A percentile compares a stretch with the other conserved stretches of the same genome.
Conservation (phyloP, 2,329 filamentous ascomycete species). For the Aspergillus transmontanensis region DNA sequence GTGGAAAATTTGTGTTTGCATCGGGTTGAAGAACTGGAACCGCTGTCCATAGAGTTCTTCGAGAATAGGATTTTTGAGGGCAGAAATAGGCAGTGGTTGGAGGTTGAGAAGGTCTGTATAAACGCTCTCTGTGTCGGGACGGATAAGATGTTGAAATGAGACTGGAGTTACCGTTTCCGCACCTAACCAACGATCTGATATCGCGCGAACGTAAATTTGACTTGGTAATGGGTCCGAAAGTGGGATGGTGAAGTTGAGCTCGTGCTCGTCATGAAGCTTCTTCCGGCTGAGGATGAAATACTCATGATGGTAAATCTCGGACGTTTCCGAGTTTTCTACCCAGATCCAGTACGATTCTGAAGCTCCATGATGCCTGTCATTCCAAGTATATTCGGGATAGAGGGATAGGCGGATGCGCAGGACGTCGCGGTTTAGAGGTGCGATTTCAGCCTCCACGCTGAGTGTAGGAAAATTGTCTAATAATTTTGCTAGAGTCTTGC, state of each 20-base stretch:
- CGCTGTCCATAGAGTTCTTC: constrained; percentile 87
- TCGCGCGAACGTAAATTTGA: constrained; percentile 92
- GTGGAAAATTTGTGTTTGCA: constrained; percentile 99
- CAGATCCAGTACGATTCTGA: constrained; percentile 98
- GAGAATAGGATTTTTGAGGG: constrained; percentile 80
- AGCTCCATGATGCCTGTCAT: constrained; percentile 87
- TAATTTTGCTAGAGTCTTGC: constrained; percentile 76
- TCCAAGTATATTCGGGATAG: constrained; percentile 90
- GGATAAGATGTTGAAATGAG: constrained; percentile 96
- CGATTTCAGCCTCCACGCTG: constrained; percentile 89
- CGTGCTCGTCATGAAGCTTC: constrained; percentile 94
- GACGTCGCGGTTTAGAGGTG: constrained; percentile 91
- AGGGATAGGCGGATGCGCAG: constrained; percentile 85
- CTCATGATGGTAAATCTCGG: constrained; percentile 96
- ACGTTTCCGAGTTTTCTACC: constrained; percentile 98
- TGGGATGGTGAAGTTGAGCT: constrained; percentile 96
- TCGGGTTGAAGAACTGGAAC: constrained; percentile 97
- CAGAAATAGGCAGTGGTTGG: constrained; percentile 83
- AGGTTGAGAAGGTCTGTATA: constrained; percentile 93
- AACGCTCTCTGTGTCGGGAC: constrained; percentile 94
- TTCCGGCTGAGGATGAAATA: constrained; percentile 89
- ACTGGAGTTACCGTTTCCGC: constrained; percentile 94
- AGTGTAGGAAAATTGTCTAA: constrained; percentile 91
- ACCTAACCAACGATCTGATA: constrained; percentile 95
- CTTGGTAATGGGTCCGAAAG: constrained; percentile 88